A percentile compares a stretch with the other conserved stretches of the same genome.
phyloP scores from a whole-genome alignment of 2,329 filamentous ascomycete genomes.

The Ophiosphaerella korrae region DNA sequence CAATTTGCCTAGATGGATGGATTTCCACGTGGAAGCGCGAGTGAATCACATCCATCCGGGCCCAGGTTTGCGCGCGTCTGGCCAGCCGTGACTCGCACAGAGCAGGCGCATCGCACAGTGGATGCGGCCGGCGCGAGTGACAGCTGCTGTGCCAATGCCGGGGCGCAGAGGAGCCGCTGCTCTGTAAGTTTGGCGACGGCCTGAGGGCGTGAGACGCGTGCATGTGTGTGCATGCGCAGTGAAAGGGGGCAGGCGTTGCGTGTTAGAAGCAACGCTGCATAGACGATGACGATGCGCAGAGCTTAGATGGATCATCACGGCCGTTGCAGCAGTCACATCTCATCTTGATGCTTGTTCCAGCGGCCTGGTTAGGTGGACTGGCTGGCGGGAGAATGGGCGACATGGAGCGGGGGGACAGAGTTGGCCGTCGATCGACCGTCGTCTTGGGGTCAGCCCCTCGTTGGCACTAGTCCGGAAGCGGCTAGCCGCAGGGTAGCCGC shows the following conservation, averaged over 20 bases:
- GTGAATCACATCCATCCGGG: conserved; percentile 11
- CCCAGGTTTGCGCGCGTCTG: conserved; percentile 5
- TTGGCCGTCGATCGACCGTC: not conserved
- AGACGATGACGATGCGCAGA: conserved; percentile 21
- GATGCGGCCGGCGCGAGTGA: conserved; percentile 13
- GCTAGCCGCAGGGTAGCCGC: not conserved
- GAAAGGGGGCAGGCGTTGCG: conserved; percentile 17
- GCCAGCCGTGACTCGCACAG: not conserved
- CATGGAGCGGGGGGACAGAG: not conserved
- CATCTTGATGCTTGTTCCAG: not conserved
- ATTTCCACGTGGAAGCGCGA: conserved; percentile 43
- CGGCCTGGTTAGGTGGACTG: conserved; percentile 1
- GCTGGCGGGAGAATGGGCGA: not conserved
- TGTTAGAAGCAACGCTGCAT: conserved; percentile 4
- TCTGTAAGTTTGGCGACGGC: too few species aligned
- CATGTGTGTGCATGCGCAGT: too few species aligned
- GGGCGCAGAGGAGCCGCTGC: not conserved
- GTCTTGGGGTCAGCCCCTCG: not conserved
- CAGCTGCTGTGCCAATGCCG: conserved; percentile 27
- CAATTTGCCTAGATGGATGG: conserved; percentile 26
- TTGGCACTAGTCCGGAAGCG: not conserved
- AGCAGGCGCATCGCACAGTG: not conserved
- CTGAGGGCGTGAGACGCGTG: too few species aligned
- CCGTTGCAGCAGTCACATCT: too few species aligned
- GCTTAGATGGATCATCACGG: not conserved